Evolutionary conservation across 2,329 filamentous ascomycete genomes (phyloP), one percentile per base, ranked within the genome.

Genomic region (Venturia nashicola): DNA sequence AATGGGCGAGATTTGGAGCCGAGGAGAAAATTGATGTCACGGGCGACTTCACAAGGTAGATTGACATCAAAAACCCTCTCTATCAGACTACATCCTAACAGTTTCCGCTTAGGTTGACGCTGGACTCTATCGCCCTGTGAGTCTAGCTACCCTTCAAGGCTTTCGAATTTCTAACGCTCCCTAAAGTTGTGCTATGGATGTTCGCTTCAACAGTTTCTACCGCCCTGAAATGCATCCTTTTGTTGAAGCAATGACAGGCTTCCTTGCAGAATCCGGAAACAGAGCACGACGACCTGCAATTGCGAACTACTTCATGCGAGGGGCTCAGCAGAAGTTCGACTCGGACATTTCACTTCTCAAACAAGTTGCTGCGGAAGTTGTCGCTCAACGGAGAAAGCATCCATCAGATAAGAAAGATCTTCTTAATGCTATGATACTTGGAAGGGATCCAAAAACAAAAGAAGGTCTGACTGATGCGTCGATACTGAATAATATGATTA

Each of bases 401-500:
- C 63, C 63, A 69, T 80, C 80, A 64, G 75, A 74, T 0, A 76
- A 83, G 42, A 85, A 81, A 64, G 78, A 78, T n/a, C 70, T 76
- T 0, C 79, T 87, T 2, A 62, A 62, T 44, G 59, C 81, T 3
- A 76, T 90, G 71, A 71, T 89, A 65, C 79, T 80, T 63, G 80
- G 76, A 14, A 79, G 77, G 48, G 87, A 90, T 67, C 81, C 83
- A 0, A 79, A 86, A 69, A 88, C 86, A 0, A 84, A 83, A 36
- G 76, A 79, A 65, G 74, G 74, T 2, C 76, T 90, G 67, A 80
- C 75, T 5, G 82, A 88, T 5, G 80, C 81, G 11, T 82, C 83
- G 65, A 80, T 88, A 60, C 79, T 87, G 59, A 84, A 88, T 72
- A 86, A 90, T 71, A 84, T 90, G 67, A 82, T 88, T 62, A 82